Percentiles rank a stretch among this genome's conserved stretches.
Conservation (phyloP, 2,329 filamentous ascomycete genomes). For the Ceratocystiopsis sp. region DNA sequence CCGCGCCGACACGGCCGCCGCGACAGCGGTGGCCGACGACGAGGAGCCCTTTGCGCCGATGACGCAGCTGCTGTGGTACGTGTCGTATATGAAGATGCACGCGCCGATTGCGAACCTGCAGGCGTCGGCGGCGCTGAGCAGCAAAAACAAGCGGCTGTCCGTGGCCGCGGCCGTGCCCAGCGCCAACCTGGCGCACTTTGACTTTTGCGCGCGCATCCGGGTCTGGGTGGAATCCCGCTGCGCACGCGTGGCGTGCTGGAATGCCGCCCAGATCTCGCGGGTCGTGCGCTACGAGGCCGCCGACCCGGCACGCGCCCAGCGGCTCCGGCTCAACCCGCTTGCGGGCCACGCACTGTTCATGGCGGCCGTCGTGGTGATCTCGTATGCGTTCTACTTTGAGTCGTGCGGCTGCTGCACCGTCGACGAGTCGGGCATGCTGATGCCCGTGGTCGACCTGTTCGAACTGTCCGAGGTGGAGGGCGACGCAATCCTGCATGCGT, state of each 20-base stretch:
- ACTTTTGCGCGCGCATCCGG: conserved; percentile 1
- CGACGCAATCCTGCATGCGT: not conserved
- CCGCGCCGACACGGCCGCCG: not conserved
- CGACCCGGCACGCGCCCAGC: not conserved
- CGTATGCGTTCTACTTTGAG: conserved; percentile 2
- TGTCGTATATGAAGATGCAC: conserved; percentile 3
- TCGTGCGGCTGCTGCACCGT: not conserved
- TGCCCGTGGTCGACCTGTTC: not conserved
- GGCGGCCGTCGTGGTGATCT: conserved; percentile 4
- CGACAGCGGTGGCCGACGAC: not conserved
- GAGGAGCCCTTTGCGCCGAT: not conserved
- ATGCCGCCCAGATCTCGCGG: conserved; percentile 1
- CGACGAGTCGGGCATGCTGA: not conserved
- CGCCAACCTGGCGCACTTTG: not conserved
- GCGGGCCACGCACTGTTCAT: conserved; percentile 1
- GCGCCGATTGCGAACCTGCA: not conserved
- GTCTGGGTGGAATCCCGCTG: not conserved
- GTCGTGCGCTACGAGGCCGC: not conserved
- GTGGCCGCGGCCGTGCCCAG: not conserved
- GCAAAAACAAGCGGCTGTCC: not conserved
- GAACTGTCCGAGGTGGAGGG: not conserved
- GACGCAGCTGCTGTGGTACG: conserved; percentile 1
- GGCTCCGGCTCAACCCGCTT: not conserved
- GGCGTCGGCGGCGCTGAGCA: not conserved
- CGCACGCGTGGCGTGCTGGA: conserved; percentile 1